Base-by-base conservation (phyloP, 768 basidiomycete genomes). In the Gloeophyllum trabeum region DNA sequence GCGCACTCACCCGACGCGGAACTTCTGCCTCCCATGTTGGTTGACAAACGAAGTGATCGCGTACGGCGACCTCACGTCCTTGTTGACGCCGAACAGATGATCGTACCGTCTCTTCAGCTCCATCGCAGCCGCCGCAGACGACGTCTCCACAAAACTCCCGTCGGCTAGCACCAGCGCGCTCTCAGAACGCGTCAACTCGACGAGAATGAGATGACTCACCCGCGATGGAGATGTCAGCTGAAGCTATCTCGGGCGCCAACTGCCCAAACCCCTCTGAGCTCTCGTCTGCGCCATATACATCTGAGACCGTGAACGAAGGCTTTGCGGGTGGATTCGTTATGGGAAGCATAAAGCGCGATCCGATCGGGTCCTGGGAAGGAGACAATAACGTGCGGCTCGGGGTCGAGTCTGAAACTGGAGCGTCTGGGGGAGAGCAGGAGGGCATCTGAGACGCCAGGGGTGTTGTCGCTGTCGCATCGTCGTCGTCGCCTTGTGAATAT, bases 31-130 rank as follows among this genome's bases (percentile, higher is more conserved):
- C 41, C 87, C 87, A 59, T 84, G 77, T 54, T 87, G 83, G 54
- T 85, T 88, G 38, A 82, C 71, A 51, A 84, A 79, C 5, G 79
- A 79, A n/a, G 85, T 88, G 51, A 87, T 84, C 28, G 77, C 77
- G 54, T 80, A 90, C 2, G 87, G 86, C 10, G 85, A 88, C 23
- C 81, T 75, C 7, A 78, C 66, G 46, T 75, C 67, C 51, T 71
- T 69, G 13, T 75, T 71, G 23, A 89, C 81, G 10, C 84, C 80
- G 25, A 76, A 58, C 34, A 70, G 62, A 39, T 77, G 73, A 56
- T 91, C 88, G 53, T 81, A 85, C 22, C 73, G 69, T 51, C 70
- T 69, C 69, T 90, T 91, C 42, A 90, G 65, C 50, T 84, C 83
- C 30, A 76, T 74, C 10, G 86, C 86, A 22, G 81, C 84, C 12